Evolutionary conservation across 306 rosid genomes (phyloP), one percentile per base, ranked within the genome.

Genomic region (Betula pendula): DNA sequence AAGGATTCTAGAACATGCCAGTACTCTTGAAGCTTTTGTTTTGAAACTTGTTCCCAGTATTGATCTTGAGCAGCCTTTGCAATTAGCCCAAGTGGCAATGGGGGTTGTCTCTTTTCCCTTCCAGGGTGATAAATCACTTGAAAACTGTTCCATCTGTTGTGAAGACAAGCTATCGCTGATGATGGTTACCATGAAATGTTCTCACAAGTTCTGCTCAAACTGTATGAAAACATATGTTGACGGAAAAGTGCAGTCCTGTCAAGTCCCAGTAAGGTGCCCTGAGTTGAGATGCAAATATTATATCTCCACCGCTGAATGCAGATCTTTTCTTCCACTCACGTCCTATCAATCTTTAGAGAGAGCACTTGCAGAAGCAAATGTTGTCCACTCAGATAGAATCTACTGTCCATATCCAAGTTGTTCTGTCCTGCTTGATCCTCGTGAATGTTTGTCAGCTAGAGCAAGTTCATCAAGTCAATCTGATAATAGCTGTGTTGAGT

Each of bases 371-470:
- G 93, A 95, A 78, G 89, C 89, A 42, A 83, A 84, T 80, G 29
- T 92, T 77, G 70, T 62, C 52, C 83, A 76, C 74, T 85, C 90
- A 0, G 88, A 89, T 74, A 90, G 87, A 80, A 85, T 92, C 79
- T 90, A 92, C 85, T 94, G 98, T 70, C 98, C 98, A 10, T 94
- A 81, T 88, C 90, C 97, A 13, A 88, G 85, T 79, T 94, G 98
- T 63, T 92, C 97, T 13, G 93, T 77, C 71, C 89, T 92, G 78
- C 92, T 94, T 55, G 93, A 90, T 82, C 88, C 91, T 31, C 86
- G 50, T 50, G 94, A 88, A 75, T 90, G 97, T 63, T 81, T 82
- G 56, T 92, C 96, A 72, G 87, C 89, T 48, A 53, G 83, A 55
- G 94, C 91, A 11, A 88, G 90, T 81, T 94, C 98, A 38, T 94